Percentiles rank a stretch among this genome's conserved stretches.
Evolutionary conservation across 768 basidiomycete species (phyloP).

Genomic region (Boletus barrowsii): DNA sequence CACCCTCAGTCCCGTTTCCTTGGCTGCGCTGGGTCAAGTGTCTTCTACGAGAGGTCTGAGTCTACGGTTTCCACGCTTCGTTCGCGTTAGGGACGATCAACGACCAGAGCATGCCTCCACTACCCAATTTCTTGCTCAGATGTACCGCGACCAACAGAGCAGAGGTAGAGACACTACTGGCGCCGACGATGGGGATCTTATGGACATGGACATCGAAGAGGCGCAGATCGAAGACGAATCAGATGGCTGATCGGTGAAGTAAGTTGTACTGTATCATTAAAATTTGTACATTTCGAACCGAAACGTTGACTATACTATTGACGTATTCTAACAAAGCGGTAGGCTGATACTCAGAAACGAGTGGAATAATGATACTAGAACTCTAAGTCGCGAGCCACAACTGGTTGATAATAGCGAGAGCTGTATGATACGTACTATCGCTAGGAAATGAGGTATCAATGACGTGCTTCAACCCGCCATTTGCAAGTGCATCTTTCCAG

Average conservation of each 20-base stretch:
- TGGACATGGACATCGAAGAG: conserved; percentile 47
- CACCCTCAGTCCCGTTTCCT: conserved; percentile 81
- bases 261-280: background rate
- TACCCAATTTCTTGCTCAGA: conserved; percentile 61
- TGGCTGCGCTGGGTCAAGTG: conserved; percentile 67
- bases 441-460: conserved; percentile 28
- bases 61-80: conserved; percentile 85
- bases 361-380: background rate
- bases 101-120: conserved; percentile 68
- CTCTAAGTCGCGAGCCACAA: conserved; percentile 14
- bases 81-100: conserved; percentile 74
- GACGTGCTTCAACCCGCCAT: conserved; percentile 23
- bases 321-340: background rate
- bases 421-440: conserved; percentile 24
- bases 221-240: conserved; percentile 31
- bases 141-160: conserved; percentile 64
- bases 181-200: conserved; percentile 57
- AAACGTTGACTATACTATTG: background rate
- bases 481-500: conserved; percentile 31
- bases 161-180: conserved; percentile 32
- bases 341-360: background rate
- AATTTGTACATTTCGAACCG: background rate
- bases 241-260: conserved; percentile 13
- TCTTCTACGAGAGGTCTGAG: conserved; percentile 65
- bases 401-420: conserved; percentile 18